phyloP scores from a whole-genome alignment of 2,329 filamentous ascomycete species.

The Thelonectria olida region DNA sequence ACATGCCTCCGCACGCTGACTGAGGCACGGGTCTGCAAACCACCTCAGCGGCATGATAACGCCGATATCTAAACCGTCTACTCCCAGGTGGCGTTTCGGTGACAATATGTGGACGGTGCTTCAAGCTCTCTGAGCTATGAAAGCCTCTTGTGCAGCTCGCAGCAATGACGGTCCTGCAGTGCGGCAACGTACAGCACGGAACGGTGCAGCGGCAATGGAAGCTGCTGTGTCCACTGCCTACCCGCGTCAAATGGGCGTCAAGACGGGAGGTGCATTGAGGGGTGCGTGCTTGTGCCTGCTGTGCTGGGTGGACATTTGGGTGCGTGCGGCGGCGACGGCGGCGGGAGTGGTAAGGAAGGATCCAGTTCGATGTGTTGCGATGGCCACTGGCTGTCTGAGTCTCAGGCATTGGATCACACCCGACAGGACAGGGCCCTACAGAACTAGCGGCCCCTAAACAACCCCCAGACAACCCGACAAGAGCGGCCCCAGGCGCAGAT shows the following conservation, averaged over 20 bases:
- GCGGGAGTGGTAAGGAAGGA: constrained; percentile 1
- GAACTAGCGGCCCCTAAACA: constrained; percentile 28
- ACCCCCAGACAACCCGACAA: constrained; percentile 5
- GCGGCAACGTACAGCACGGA: not conserved
- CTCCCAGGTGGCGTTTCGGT: too few species aligned
- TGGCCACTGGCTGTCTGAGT: constrained; percentile 14
- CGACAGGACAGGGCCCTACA: constrained; percentile 28
- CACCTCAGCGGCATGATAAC: too few species aligned
- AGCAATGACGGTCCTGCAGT: not conserved
- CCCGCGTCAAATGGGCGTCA: not conserved
- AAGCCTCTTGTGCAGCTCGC: not conserved
- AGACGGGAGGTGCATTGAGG: not conserved
- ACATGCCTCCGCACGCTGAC: not conserved
- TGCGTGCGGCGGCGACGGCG: constrained; percentile 14
- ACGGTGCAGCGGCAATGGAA: constrained; percentile 1
- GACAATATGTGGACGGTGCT: constrained; percentile 6
- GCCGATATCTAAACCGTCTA: too few species aligned
- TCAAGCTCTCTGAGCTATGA: not conserved
- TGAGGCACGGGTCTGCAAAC: too few species aligned
- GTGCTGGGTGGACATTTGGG: not conserved
- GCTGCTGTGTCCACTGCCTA: constrained; percentile 1
- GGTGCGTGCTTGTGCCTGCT: not conserved
- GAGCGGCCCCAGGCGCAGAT: constrained; percentile 42
- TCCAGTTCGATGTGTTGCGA: not conserved
- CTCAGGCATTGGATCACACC: not conserved